phyloP scores from a whole-genome alignment of 306 rosid genomes.

The Glycine soja region DNA sequence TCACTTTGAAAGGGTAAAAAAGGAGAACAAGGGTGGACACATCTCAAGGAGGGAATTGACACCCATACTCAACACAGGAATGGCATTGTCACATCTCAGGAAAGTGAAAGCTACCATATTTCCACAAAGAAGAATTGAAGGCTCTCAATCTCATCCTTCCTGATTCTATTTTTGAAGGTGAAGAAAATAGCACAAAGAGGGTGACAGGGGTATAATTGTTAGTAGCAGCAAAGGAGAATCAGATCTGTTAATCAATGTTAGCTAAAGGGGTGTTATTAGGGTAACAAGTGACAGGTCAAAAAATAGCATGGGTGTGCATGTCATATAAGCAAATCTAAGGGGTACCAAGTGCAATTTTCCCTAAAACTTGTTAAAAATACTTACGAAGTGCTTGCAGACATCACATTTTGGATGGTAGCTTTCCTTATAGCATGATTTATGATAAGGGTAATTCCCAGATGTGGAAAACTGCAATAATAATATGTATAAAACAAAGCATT shows the following conservation, averaged over 20 bases:
- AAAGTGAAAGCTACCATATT: background rate
- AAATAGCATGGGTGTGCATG: too few species aligned
- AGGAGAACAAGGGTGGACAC: background rate
- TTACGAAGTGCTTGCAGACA: slow-evolving; percentile 97
- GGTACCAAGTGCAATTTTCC: background rate
- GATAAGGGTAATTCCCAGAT: slow-evolving; percentile 85
- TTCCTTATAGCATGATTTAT: slow-evolving; percentile 94
- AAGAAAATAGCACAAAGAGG: background rate
- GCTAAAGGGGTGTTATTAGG: too few species aligned
- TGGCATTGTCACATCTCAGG: background rate
- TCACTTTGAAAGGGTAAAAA: background rate
- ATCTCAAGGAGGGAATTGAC: background rate
- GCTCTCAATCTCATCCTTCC: background rate
- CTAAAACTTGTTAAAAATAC: slow-evolving; percentile 46
- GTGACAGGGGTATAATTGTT: background rate
- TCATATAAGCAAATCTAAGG: too few species aligned
- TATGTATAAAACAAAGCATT: background rate
- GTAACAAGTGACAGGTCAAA: too few species aligned
- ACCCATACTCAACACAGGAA: background rate
- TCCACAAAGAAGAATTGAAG: background rate
- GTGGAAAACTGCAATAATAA: slow-evolving; percentile 76
- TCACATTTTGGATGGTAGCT: slow-evolving; percentile 98
- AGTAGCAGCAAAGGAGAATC: background rate
- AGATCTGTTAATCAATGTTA: background rate
- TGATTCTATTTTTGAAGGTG: background rate